Percentiles rank a stretch among this genome's conserved stretches.
Conservation (phyloP, 345 rosid species). For the Eucalyptus polyanthemos region DNA sequence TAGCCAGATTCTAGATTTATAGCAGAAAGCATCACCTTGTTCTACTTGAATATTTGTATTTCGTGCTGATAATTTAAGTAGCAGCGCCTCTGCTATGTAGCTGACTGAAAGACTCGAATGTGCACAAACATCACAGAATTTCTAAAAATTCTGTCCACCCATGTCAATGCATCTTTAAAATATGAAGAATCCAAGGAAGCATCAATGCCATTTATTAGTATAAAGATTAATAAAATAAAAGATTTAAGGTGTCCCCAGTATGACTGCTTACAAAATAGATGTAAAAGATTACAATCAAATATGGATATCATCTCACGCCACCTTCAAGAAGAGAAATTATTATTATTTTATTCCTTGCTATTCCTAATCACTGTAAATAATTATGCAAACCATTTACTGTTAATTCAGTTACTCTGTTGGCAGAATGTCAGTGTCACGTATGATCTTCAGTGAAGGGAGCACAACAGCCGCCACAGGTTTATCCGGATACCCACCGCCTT, state of each 20-base stretch:
- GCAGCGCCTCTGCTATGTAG: not conserved
- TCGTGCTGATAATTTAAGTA: not conserved
- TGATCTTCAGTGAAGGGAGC: conserved; percentile 62
- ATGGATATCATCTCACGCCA: not conserved
- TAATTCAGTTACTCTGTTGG: not conserved
- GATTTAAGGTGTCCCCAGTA: not conserved
- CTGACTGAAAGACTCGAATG: not conserved
- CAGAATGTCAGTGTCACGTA: conserved; percentile 47
- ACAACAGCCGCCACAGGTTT: conserved; percentile 75
- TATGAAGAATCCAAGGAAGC: not conserved
- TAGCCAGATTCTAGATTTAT: not conserved
- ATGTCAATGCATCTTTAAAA: not conserved
- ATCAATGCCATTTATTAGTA: not conserved
- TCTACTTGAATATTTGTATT: not conserved
- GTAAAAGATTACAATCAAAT: not conserved
- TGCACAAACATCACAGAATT: not conserved
- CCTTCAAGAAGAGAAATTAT: not conserved
- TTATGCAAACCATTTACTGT: not conserved
- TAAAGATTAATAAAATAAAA: not conserved
- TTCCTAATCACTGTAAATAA: not conserved
- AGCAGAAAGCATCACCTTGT: not conserved
- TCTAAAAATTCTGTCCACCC: not conserved
- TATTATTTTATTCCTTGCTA: not conserved
- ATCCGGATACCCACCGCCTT: conserved; percentile 59
- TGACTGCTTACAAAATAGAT: not conserved